Evolutionary conservation across 164 flowering plant genomes (phyloP).

Genomic region (Akebia trifoliata): DNA sequence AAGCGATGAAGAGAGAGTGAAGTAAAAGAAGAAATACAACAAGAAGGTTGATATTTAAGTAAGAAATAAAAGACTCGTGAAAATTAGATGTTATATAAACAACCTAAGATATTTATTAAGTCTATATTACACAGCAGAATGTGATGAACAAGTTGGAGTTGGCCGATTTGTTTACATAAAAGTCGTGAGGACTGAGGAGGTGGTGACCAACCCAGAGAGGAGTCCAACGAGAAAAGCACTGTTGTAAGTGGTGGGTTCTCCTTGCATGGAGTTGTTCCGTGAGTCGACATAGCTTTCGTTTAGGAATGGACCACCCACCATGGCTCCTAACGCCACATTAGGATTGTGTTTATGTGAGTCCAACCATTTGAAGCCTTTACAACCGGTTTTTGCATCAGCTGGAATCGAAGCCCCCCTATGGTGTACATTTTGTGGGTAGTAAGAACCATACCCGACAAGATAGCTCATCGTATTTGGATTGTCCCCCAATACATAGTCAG

Average conservation of each 20-base stretch:
- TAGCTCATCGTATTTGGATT: conserved; percentile 81
- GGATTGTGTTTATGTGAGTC: conserved; percentile 62
- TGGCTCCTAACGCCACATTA: conserved; percentile 71
- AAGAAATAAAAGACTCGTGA: too few relatives aligned
- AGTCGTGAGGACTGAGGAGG: conserved; percentile 67
- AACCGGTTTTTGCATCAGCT: conserved; percentile 47
- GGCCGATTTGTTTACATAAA: conserved; percentile 31
- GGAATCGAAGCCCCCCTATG: conserved; percentile 98
- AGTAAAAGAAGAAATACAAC: too few relatives aligned
- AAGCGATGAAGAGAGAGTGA: too few relatives aligned
- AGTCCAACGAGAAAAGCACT: conserved; percentile 74
- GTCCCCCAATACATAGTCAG: conserved; percentile 81
- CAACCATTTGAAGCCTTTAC: conserved; percentile 73
- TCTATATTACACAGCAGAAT: not conserved
- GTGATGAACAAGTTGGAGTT: not conserved
- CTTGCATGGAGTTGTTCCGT: conserved; percentile 79
- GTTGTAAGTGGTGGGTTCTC: conserved; percentile 85
- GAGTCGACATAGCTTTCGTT: conserved; percentile 66
- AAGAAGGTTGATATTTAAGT: too few relatives aligned
- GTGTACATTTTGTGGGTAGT: conserved; percentile 74
- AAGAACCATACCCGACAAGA: conserved; percentile 82
- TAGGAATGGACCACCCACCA: conserved; percentile 85
- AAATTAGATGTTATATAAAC: too few relatives aligned
- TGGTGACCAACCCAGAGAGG: conserved; percentile 74
- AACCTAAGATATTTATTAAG: too few relatives aligned